These are phyloP conservation scores for Phytophthora sojae DNA, from an alignment of 352 stramenopile genomes.

Conservation along the genomic window DNA sequence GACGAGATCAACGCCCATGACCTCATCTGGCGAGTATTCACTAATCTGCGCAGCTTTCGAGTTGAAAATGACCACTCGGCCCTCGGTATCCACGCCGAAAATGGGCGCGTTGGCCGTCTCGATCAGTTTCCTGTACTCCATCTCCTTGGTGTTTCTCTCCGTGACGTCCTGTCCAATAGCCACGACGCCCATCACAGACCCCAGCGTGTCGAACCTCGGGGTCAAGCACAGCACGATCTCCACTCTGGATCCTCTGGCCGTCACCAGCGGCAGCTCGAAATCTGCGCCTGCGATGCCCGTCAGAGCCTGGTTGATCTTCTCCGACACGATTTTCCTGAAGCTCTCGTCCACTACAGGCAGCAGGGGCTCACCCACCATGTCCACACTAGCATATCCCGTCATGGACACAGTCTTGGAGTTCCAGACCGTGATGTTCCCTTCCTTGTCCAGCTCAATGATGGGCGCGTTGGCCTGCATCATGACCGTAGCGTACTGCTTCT, in stretches of 20 bases:
- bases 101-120: slow-evolving; percentile 93
- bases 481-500: slow-evolving; percentile 70
- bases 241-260: slow-evolving; percentile 51
- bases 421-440: slow-evolving; percentile 78
- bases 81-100: slow-evolving; percentile 74
- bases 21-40: slow-evolving; percentile 84
- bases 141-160: slow-evolving; percentile 74
- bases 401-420: slow-evolving; percentile 67
- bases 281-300: slow-evolving; percentile 56
- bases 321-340: slow-evolving; percentile 53
- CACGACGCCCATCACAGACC: slow-evolving; percentile 58
- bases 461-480: slow-evolving; percentile 84
- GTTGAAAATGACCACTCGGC: slow-evolving; percentile 82
- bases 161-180: slow-evolving; percentile 74
- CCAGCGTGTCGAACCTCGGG: slow-evolving; percentile 53
- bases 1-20: slow-evolving; percentile 84
- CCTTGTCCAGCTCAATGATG: slow-evolving; percentile 81
- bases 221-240: slow-evolving; percentile 69
- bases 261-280: slow-evolving; percentile 65
- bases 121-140: slow-evolving; percentile 82
- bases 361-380: slow-evolving; percentile 63
- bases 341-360: slow-evolving; percentile 58
- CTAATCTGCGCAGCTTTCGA: slow-evolving; percentile 77
- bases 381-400: slow-evolving; percentile 55
- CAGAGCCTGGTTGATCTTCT: slow-evolving; percentile 62